A percentile compares a stretch with the other conserved stretches of the same genome.
phyloP scores from a whole-genome alignment of 1,284 basidiomycete genomes.

The Acaromyces ingoldii region DNA sequence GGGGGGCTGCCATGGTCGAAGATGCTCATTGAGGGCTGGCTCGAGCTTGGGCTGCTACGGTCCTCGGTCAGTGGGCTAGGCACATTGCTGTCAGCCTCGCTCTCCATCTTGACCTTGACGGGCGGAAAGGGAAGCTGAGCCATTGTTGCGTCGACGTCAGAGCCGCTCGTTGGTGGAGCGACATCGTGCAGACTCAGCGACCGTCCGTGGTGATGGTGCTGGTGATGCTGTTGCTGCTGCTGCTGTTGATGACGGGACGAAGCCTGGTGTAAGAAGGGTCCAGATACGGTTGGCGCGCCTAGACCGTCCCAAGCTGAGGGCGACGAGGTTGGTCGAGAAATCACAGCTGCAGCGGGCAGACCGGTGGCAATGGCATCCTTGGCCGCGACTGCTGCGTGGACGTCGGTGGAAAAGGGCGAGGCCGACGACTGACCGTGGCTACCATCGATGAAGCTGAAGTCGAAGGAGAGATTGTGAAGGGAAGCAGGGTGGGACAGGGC shows the following conservation, averaged over 20 bases:
- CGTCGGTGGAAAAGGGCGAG: not conserved
- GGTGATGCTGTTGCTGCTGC: not conserved
- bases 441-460: conserved; percentile 6
- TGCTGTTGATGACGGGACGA: not conserved
- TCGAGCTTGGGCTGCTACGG: not conserved
- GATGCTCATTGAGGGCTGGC: not conserved
- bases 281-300: not conserved
- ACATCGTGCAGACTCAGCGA: conserved; percentile 4
- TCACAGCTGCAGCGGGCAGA: not conserved
- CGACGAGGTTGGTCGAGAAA: not conserved
- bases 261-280: not conserved
- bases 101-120: not conserved
- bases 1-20: not conserved
- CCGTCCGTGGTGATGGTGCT: not conserved
- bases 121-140: not conserved
- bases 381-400: not conserved
- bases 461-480: conserved; percentile 9
- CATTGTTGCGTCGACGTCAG: not conserved
- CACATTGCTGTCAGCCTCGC: not conserved
- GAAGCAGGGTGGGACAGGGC: not conserved
- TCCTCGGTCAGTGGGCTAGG: conserved; percentile 4
- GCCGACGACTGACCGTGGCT: not conserved
- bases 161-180: not conserved
- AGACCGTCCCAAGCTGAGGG: not conserved
- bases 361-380: not conserved